phyloP scores from a whole-genome alignment of 176 grass and related monocot genomes.

The Paspalum vaginatum region DNA sequence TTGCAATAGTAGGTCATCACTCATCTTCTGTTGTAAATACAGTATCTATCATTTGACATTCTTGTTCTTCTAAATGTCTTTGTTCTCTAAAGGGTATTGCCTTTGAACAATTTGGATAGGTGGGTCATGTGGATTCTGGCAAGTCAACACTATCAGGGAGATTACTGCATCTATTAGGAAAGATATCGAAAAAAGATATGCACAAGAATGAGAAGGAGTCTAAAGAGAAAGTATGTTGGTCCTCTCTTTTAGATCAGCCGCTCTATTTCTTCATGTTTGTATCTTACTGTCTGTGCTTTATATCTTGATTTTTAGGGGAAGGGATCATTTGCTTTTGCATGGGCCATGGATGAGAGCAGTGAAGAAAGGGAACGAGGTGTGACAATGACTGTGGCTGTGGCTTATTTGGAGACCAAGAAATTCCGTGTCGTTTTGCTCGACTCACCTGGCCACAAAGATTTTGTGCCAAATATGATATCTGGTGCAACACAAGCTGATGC shows the following conservation, averaged over 20 bases:
- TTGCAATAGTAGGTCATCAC: conserved; percentile 83
- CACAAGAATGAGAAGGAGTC: conserved; percentile 95
- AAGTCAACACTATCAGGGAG: conserved; percentile 97
- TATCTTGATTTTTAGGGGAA: conserved; percentile 62
- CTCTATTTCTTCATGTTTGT: conserved; percentile 23
- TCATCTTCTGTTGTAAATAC: conserved; percentile 45
- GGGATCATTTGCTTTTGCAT: conserved; percentile 96
- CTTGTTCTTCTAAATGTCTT: conserved; percentile 31
- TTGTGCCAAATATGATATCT: conserved; percentile 98
- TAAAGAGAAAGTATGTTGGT: conserved; percentile 78
- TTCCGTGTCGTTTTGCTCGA: conserved; percentile 90
- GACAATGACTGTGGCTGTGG: conserved; percentile 95
- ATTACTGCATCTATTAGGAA: conserved; percentile 89
- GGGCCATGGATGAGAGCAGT: conserved; percentile 95
- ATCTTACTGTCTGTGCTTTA: conserved; percentile 37
- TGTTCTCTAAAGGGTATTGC: conserved; percentile 35
- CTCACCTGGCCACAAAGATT: conserved; percentile 97
- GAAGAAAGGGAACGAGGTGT: conserved; percentile 98
- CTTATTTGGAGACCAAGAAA: conserved; percentile 88
- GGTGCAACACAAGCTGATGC: conserved; percentile 98
- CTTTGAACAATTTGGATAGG: conserved; percentile 59
- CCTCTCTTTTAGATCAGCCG: background rate
- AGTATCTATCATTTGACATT: conserved; percentile 27
- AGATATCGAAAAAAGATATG: conserved; percentile 93
- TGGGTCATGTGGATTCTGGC: conserved; percentile 98